Conservation (phyloP, 345 rosid genomes). For the Lepidium africanum region DNA sequence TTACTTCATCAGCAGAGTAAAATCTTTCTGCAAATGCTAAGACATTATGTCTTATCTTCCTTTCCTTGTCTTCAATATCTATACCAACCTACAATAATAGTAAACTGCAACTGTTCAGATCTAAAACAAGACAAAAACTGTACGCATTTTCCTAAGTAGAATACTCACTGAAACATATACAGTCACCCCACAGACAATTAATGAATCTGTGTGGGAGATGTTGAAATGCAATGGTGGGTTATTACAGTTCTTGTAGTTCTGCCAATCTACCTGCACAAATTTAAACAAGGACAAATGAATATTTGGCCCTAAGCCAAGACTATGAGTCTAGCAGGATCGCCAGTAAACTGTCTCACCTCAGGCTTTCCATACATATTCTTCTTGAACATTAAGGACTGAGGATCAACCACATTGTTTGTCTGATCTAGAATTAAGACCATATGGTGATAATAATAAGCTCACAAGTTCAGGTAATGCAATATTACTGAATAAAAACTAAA, state of each 20-base stretch:
- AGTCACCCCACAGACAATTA: conserved; percentile 82
- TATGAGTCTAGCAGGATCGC: not conserved
- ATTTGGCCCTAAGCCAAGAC: not conserved
- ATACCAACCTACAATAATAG: conserved; percentile 55
- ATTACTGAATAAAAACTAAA: no score
- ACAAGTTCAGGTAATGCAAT: not conserved
- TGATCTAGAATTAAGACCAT: conserved; percentile 39
- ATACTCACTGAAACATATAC: conserved; percentile 42
- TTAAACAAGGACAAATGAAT: not conserved
- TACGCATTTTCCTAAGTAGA: not conserved
- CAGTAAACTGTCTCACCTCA: conserved; percentile 45
- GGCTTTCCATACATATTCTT: conserved; percentile 83
- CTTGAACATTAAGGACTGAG: conserved; percentile 55
- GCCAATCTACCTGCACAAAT: conserved; percentile 56
- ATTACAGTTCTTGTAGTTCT: conserved; percentile 20
- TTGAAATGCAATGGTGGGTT: conserved; percentile 57
- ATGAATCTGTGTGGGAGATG: conserved; percentile 72
- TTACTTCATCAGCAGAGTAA: conserved; percentile 48
- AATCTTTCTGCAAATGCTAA: conserved; percentile 55
- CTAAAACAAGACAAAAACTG: not conserved
- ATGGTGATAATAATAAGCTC: not conserved
- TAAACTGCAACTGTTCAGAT: conserved; percentile 3
- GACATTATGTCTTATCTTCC: conserved; percentile 46
- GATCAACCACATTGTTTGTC: conserved; percentile 40
- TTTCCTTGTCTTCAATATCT: conserved; percentile 78